phyloP scores from a whole-genome alignment of 495 filamentous ascomycete species.

The Pyrenopolyporus hunteri region DNA sequence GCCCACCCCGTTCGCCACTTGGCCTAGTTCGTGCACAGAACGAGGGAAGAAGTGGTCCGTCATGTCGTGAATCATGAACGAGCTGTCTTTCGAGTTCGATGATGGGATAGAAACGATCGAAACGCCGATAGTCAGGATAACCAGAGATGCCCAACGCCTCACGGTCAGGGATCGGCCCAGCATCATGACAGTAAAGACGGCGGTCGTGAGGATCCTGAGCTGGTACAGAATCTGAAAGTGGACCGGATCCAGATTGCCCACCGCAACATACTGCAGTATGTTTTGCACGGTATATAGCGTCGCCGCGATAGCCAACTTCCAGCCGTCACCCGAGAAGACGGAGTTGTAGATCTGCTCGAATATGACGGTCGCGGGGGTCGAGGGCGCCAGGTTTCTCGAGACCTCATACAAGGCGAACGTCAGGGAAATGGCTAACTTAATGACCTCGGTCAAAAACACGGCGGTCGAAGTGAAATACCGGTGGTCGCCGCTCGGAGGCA shows the following conservation, averaged over 20 bases:
- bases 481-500: slow-evolving; percentile 80
- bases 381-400: slow-evolving; percentile 72
- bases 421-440: slow-evolving; percentile 85
- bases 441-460: slow-evolving; percentile 89
- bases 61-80: slow-evolving; percentile 59
- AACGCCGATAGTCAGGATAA: slow-evolving; percentile 83
- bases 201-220: slow-evolving; percentile 89
- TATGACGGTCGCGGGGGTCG: slow-evolving; percentile 77
- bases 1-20: slow-evolving; percentile 49
- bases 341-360: slow-evolving; percentile 78
- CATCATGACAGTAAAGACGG: slow-evolving; percentile 82
- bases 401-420: slow-evolving; percentile 89
- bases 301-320: slow-evolving; percentile 93
- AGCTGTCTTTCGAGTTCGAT: slow-evolving; percentile 50
- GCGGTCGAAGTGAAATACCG: slow-evolving; percentile 94
- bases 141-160: slow-evolving; percentile 78
- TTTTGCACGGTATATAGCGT: slow-evolving; percentile 90
- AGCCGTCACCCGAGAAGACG: slow-evolving; percentile 91
- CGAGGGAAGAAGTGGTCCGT: slow-evolving; percentile 72
- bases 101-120: slow-evolving; percentile 84
- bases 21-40: slow-evolving; percentile 67
- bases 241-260: slow-evolving; percentile 88
- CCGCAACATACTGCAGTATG: slow-evolving; percentile 86
- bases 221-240: slow-evolving; percentile 94
- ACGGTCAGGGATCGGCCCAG: slow-evolving; percentile 70